Conservation (phyloP, 2,329 filamentous ascomycete genomes). For the Ophiosphaerella narmari region DNA sequence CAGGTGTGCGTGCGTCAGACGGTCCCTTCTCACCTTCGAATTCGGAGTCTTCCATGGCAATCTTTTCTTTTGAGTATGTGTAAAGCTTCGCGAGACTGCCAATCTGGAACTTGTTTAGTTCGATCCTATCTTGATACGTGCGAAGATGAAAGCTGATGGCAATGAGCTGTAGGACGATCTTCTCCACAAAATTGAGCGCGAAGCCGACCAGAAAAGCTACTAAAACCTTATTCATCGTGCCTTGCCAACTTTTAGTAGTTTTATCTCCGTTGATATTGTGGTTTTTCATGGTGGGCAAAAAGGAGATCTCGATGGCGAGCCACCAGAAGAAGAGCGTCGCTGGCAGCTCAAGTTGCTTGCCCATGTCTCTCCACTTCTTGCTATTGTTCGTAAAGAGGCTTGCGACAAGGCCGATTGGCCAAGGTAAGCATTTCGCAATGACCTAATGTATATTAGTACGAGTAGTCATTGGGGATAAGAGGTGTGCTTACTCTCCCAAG, state of each 20-base stretch:
- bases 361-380: constrained; percentile 93
- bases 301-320: constrained; percentile 83
- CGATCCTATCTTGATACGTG: constrained; percentile 88
- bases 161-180: constrained; percentile 93
- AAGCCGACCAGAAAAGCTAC: constrained; percentile 81
- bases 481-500: constrained; percentile 60
- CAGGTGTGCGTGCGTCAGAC: constrained; percentile 73
- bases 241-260: constrained; percentile 69
- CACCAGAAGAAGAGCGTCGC: constrained; percentile 91
- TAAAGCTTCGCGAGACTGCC: constrained; percentile 68
- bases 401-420: constrained; percentile 65
- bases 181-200: constrained; percentile 83
- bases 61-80: constrained; percentile 66
- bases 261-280: constrained; percentile 62
- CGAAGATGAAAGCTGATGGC: constrained; percentile 90
- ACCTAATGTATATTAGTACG: constrained; percentile 48
- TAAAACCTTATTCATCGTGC: constrained; percentile 81
- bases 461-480: neutral
- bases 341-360: constrained; percentile 81
- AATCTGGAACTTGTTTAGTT: constrained; percentile 90
- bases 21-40: constrained; percentile 58
- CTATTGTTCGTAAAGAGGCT: constrained; percentile 82
- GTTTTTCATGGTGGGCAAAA: constrained; percentile 77
- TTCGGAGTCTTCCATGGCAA: constrained; percentile 74
- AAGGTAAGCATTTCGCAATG: constrained; percentile 67